A percentile compares a stretch with the other conserved stretches of the same genome.
Conservation (phyloP, 75 land plant species). For the Selaginella moellendorffii region DNA sequence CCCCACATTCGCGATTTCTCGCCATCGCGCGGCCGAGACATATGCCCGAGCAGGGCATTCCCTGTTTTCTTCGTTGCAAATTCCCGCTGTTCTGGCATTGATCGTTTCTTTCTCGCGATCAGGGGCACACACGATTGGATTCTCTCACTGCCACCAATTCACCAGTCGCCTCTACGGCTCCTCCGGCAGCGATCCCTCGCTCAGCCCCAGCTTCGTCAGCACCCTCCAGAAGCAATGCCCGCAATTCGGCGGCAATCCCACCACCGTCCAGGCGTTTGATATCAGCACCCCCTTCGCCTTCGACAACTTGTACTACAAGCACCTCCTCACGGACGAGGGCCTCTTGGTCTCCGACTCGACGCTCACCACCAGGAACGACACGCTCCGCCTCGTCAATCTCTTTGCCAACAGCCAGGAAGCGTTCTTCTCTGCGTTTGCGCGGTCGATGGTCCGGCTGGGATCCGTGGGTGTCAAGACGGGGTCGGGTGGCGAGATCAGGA, state of each 20-base stretch:
- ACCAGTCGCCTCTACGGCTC: slow-evolving; percentile 37
- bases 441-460: neutral
- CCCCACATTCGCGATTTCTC: too few species aligned
- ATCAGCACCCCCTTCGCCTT: neutral
- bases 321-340: neutral
- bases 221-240: slow-evolving; percentile 1
- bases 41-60: neutral
- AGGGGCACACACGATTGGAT: slow-evolving; percentile 45
- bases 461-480: slow-evolving; percentile 6
- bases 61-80: neutral
- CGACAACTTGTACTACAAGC: slow-evolving; percentile 7
- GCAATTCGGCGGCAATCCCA: neutral
- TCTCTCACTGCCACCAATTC: slow-evolving; percentile 32
- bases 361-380: neutral
- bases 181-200: slow-evolving; percentile 21
- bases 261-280: slow-evolving; percentile 4
- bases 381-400: neutral
- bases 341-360: neutral
- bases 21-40: too few species aligned
- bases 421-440: slow-evolving; percentile 5
- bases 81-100: neutral
- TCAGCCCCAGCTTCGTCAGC: slow-evolving; percentile 30
- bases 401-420: neutral
- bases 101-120: neutral
- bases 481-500: neutral